Evolutionary conservation across 1,139 yeast genomes (phyloP), one percentile per base, ranked within the genome.

Genomic region (Meyerozyma elateridarum): DNA sequence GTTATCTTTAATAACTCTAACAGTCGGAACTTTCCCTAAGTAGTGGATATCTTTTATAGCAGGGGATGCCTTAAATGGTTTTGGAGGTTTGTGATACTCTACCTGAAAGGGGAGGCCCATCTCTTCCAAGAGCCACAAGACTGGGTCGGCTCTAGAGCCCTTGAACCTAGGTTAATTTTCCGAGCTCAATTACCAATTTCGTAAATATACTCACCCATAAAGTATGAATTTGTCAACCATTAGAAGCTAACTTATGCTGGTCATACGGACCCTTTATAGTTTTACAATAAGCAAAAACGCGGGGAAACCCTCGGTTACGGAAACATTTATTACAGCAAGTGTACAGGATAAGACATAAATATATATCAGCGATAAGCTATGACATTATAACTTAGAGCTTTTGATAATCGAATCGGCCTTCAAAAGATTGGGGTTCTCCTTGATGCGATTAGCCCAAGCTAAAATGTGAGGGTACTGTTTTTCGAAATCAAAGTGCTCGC

Each of bases 371-470:
- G n/a, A n/a, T n/a, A n/a, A n/a, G n/a, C n/a, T n/a, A n/a, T n/a
- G n/a, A n/a, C n/a, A n/a, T n/a, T n/a, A n/a, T n/a, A n/a, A n/a
- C n/a, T n/a, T n/a, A n/a, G n/a, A n/a, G n/a, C n/a, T 8, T 17
- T 40, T 30, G 21, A 50, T 42, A 5, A 45, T 32, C 16, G 49
- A 48, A 20, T 45, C 37, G 20, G 60, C 54, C 36, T 49, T 51
- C 6, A 40, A 29, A 25, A 44, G 49, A n/a, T 34, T 37, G 5
- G 59, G 53, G 20, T 51, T 48, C 14, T 40, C 34, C 3, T 28
- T 6, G 9, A 59, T 47, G 16, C 35, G 39, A 15, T 52, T 30
- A 22, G 46, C 20, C 65, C 65, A 61, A 32, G 49, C 46, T 24
- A 34, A 17, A 36, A 61, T 47, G 37, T 54, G 34, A 2, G 66